A percentile compares a stretch with the other conserved stretches of the same genome.
Conservation (phyloP, 208 protist species). For the Willaertia magna region DNA sequence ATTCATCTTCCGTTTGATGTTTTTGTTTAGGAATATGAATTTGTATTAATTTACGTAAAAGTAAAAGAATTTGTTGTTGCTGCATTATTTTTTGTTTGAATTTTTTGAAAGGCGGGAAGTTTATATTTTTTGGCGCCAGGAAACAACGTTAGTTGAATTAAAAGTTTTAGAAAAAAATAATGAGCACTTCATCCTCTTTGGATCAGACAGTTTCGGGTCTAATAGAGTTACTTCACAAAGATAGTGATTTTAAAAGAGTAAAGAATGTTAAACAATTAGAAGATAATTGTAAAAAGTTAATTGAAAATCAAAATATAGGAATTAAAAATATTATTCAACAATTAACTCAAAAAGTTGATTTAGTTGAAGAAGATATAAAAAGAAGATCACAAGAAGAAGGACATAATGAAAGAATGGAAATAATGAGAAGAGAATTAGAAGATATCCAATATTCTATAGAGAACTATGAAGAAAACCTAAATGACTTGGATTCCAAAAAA, state of each 20-base stretch:
- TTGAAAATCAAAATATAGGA: background rate
- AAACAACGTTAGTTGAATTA: background rate
- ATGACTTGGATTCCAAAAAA: background rate
- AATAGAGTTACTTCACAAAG: background rate
- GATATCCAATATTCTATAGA: background rate
- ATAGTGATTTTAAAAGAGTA: background rate
- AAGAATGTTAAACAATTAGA: background rate
- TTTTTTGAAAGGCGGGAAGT: background rate
- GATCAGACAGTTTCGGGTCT: background rate
- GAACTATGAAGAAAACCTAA: background rate
- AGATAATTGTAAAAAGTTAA: background rate
- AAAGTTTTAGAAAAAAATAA: background rate
- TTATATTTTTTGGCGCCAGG: background rate
- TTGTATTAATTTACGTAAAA: background rate
- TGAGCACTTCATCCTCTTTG: background rate
- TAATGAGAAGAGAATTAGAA: background rate
- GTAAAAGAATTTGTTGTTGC: background rate
- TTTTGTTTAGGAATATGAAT: background rate
- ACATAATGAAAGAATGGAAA: background rate
- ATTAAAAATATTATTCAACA: background rate
- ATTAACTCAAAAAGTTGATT: background rate
- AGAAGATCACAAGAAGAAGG: background rate
- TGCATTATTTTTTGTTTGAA: background rate
- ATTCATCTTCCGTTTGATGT: background rate
- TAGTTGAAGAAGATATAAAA: background rate